A percentile compares a stretch with the other conserved stretches of the same genome.
These are phyloP conservation scores for Saccharomycopsis hybrid DNA, from an alignment of 1,139 yeast genomes.

Conservation along the genomic window DNA sequence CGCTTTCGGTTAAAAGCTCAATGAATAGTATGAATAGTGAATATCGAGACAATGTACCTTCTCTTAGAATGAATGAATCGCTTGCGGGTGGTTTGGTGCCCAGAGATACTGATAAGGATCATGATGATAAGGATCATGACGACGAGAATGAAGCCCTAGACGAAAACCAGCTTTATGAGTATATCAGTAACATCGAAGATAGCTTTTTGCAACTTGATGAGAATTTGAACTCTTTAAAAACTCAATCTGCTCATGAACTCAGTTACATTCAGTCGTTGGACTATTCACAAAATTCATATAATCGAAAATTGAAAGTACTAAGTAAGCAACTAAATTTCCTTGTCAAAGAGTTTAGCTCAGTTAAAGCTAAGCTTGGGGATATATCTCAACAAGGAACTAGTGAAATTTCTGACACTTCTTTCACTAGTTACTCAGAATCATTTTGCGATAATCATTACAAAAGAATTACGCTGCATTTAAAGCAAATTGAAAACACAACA, in stretches of 20 bases:
- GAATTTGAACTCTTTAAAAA: neutral
- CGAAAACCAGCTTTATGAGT: neutral
- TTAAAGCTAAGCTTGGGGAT: slow-evolving; percentile 2
- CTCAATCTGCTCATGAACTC: slow-evolving; percentile 7
- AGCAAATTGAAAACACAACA: neutral
- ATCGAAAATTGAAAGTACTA: slow-evolving; percentile 1
- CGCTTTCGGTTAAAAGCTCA: neutral
- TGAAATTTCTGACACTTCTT: slow-evolving; percentile 1
- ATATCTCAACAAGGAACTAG: neutral
- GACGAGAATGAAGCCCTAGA: neutral
- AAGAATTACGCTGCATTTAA: neutral
- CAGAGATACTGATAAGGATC: neutral
- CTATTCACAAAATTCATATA: neutral
- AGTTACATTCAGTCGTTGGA: neutral
- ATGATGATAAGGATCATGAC: neutral
- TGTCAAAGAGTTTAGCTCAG: slow-evolving; percentile 5
- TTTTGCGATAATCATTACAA: slow-evolving; percentile 1
- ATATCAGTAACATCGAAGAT: slow-evolving; percentile 1
- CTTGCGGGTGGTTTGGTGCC: neutral
- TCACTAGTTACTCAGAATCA: neutral
- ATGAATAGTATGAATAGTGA: neutral
- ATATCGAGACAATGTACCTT: no score
- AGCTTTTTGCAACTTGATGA: neutral
- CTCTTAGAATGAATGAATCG: neutral
- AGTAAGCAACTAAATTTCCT: slow-evolving; percentile 7